These are phyloP conservation scores for Penicillium concentricum DNA, from an alignment of 2,329 filamentous ascomycete genomes.

Conservation along the genomic window DNA sequence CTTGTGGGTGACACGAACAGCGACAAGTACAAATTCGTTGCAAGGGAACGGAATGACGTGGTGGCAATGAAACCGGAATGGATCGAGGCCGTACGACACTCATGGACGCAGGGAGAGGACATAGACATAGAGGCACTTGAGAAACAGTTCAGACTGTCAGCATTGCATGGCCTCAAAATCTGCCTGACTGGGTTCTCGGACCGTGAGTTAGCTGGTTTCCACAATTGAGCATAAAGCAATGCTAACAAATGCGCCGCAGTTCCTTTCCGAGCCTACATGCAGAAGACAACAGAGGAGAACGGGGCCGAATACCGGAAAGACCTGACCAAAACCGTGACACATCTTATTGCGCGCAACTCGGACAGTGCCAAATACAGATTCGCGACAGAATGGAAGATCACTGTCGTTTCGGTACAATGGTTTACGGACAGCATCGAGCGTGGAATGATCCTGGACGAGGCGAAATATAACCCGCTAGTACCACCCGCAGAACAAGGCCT, in stretches of 20 bases:
- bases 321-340: slow-evolving; percentile 79
- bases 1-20: slow-evolving; percentile 87
- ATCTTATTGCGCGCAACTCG: slow-evolving; percentile 76
- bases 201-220: slow-evolving; percentile 43
- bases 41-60: slow-evolving; percentile 82
- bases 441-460: slow-evolving; percentile 87
- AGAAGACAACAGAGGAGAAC: slow-evolving; percentile 64
- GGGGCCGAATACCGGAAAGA: slow-evolving; percentile 87
- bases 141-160: slow-evolving; percentile 48
- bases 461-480: slow-evolving; percentile 74
- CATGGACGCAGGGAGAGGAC: slow-evolving; percentile 77
- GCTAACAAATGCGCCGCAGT: slow-evolving; percentile 42
- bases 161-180: slow-evolving; percentile 56
- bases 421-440: slow-evolving; percentile 76
- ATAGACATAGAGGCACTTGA: slow-evolving; percentile 73
- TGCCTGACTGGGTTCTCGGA: slow-evolving; percentile 71
- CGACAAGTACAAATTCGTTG: slow-evolving; percentile 93
- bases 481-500: slow-evolving; percentile 69
- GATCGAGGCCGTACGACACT: slow-evolving; percentile 74
- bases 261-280: slow-evolving; percentile 67
- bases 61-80: slow-evolving; percentile 78
- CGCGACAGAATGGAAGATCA: slow-evolving; percentile 78
- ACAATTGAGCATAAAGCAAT: slow-evolving; percentile 6
- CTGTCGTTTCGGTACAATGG: slow-evolving; percentile 81
- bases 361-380: slow-evolving; percentile 88